Conservation (phyloP, 2,329 filamentous ascomycete species). For the Monosporascus ibericus region DNA sequence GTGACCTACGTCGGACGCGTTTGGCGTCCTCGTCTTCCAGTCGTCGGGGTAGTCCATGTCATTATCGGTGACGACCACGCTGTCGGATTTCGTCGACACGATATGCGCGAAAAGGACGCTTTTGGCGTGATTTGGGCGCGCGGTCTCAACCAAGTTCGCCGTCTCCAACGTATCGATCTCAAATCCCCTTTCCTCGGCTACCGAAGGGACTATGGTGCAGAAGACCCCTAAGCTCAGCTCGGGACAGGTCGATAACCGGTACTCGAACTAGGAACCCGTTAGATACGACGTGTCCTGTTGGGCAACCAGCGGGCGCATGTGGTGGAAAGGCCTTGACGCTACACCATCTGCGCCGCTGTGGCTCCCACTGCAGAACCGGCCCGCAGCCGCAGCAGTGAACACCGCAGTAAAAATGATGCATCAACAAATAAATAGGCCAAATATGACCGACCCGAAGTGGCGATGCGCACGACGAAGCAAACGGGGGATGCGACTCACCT, state of each 20-base stretch:
- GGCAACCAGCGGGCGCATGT: not conserved
- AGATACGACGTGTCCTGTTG: not conserved
- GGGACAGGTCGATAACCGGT: conserved; percentile 68
- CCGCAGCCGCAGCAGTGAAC: not conserved
- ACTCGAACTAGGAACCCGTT: conserved; percentile 53
- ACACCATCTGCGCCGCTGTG: not conserved
- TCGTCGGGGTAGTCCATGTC: conserved; percentile 69
- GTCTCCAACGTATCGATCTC: conserved; percentile 46
- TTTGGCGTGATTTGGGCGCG: conserved; percentile 47
- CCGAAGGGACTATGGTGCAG: conserved; percentile 50
- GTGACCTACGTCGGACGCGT: conserved; percentile 55
- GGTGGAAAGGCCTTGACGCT: not conserved
- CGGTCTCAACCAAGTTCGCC: conserved; percentile 53
- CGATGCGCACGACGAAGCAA: not conserved
- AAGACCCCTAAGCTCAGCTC: conserved; percentile 78
- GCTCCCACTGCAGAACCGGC: too few species aligned
- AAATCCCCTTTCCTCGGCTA: conserved; percentile 37
- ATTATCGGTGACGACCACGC: conserved; percentile 60
- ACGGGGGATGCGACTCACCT: conserved; percentile 32
- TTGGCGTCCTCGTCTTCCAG: conserved; percentile 49
- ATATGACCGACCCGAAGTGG: not conserved
- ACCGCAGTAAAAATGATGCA: not conserved
- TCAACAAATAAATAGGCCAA: not conserved
- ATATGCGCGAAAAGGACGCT: conserved; percentile 71
- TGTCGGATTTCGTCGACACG: conserved; percentile 64